Evolutionary conservation across 768 basidiomycete genomes (phyloP).

Genomic region (Boletus reticuloceps): DNA sequence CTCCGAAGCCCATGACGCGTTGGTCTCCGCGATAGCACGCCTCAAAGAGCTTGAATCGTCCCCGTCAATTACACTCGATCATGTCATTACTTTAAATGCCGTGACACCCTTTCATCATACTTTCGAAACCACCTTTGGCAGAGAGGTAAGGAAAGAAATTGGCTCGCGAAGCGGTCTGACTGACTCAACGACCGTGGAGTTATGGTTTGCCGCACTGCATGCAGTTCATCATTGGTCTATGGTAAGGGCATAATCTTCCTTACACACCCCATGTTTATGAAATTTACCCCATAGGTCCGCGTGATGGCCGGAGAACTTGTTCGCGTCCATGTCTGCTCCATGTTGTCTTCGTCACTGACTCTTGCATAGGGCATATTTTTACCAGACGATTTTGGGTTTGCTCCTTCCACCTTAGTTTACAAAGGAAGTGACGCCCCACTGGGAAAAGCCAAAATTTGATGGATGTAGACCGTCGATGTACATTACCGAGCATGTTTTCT

Average conservation of each 20-base stretch:
- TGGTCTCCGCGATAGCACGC: conserved; percentile 53
- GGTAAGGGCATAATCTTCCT: conserved; percentile 42
- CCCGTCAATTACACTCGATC: conserved; percentile 47
- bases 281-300: conserved; percentile 52
- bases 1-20: conserved; percentile 53
- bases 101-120: conserved; percentile 76
- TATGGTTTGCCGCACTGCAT: conserved; percentile 86
- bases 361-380: conserved; percentile 56
- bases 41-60: conserved; percentile 47
- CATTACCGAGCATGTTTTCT: conserved; percentile 8
- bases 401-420: conserved; percentile 79
- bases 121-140: conserved; percentile 75
- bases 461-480: conserved; percentile 2
- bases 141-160: conserved; percentile 54
- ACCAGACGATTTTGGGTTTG: conserved; percentile 79
- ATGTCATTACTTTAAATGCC: conserved; percentile 70
- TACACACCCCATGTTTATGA: conserved; percentile 5
- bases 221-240: conserved; percentile 92
- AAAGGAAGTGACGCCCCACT: conserved; percentile 64
- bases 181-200: conserved; percentile 36
- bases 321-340: conserved; percentile 24
- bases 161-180: not conserved
- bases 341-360: conserved; percentile 7
- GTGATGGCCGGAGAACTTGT: conserved; percentile 84
- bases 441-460: conserved; percentile 63